Base-by-base conservation (phyloP, 495 filamentous ascomycete genomes). In the Apodospora peruviana region DNA sequence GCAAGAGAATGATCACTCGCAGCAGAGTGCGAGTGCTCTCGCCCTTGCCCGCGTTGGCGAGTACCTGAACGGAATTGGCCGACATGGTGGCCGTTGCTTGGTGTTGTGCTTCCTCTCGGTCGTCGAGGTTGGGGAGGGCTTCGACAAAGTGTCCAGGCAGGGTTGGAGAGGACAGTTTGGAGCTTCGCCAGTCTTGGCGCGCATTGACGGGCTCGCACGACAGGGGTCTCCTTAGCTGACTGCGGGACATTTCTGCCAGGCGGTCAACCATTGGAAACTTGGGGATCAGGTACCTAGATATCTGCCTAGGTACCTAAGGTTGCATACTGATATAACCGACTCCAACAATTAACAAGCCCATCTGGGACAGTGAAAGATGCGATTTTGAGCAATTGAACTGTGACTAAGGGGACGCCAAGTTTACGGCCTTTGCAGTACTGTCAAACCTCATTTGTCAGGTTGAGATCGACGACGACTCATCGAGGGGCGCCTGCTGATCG, bases 1-100 rank as follows among this genome's bases (percentile, higher is more conserved):
- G 85, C 61, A 75, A 79, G 45, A 99, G 83, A 75, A 99, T 97
- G 65, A 95, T 82, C 52, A 96, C 80, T 59, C 91, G 86, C 58
- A 99, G 73, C 53, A 96, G 67, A 49, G 88, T 86, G 60, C 93
- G 85, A 43, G 90, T 88, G 66, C 82, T 95, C 65, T 75, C 57
- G 47, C 72, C 71, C 52, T 70, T 71, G 57, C 69, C 70, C 40
- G 65, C 65, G 58, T 51, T 67, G 57, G 69, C 62, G 48, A 76
- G 61, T 45, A 60, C 48, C 50, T 68, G 58, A 46, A 70, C 53
- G 32, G 61, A 39, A 49, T 60, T 52, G 58, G 58, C 65, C 65
- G 67, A 60, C 64, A 68, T 67, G 37, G 52, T 70, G 65, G 62
- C 65, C 62, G 52, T 43, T 47, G 40, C 40, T 48, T 40, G 49